Base-by-base conservation (phyloP, 352 stramenopile species). In the Globisporangium parvum region DNA sequence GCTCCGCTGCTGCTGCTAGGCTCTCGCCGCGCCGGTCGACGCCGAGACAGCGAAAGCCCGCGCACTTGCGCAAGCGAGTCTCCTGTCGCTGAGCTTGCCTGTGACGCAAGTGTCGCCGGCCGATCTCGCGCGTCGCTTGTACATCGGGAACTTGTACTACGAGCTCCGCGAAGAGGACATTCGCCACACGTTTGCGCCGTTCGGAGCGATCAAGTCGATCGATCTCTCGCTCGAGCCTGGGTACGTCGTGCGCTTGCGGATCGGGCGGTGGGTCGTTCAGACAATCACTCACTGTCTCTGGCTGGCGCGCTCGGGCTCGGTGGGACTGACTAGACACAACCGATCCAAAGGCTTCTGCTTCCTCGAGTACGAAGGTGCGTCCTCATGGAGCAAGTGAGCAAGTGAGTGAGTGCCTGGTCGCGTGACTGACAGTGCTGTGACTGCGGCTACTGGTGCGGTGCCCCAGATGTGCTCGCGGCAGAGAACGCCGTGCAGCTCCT, bases 321-420 rank as follows among this genome's bases (percentile, higher is more conserved):
- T 65, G 23, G 9, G 20, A 12, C 51, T 51, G 28, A 11, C 39
- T 35, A 91, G 81, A 20, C 71, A 72, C 6, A 71, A 67, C 10
- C 73, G 81, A 26, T 91, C 81, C 10, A 91, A 91, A 57, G 81
- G 81, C 0, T 91, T 89, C 49, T 91, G 81, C 61, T 91, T 91
- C 57, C 65, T 91, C 53, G 81, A 91, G 53, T 91, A 87, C 39
- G 77, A 91, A 45, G 71, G 71, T 80, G 41, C n/a, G n/a, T n/a
- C n/a, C n/a, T n/a, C n/a, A n/a, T n/a, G n/a, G n/a, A n/a, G n/a
- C n/a, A n/a, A n/a, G n/a, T n/a, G n/a, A n/a, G n/a, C n/a, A n/a
- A n/a, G n/a, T n/a, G n/a, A n/a, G n/a, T n/a, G n/a, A n/a, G n/a
- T n/a, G n/a, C n/a, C n/a, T n/a, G n/a, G n/a, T n/a, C n/a, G n/a